phyloP scores from a whole-genome alignment of 441 rosid genomes.

The Brassica hybrid region DNA sequence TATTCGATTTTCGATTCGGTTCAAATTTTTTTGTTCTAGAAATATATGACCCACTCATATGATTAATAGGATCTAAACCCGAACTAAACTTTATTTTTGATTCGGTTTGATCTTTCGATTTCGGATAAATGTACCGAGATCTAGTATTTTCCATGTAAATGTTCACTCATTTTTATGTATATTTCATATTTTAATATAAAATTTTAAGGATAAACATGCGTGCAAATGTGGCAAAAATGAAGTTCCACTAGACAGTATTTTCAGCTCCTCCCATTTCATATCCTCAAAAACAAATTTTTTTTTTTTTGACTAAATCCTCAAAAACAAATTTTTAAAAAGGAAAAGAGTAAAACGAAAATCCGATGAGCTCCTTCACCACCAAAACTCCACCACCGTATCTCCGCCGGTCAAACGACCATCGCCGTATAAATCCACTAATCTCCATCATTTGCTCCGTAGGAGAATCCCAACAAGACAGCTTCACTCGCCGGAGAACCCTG shows the following conservation, averaged over 20 bases:
- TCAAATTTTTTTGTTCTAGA: too few species aligned
- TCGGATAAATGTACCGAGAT: too few species aligned
- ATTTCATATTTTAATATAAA: background rate
- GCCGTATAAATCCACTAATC: slow-evolving; percentile 12
- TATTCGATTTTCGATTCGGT: too few species aligned
- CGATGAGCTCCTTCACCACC: slow-evolving; percentile 39
- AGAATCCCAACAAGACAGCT: slow-evolving; percentile 31
- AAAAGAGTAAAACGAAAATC: background rate
- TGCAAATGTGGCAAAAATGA: slow-evolving; percentile 26
- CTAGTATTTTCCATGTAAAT: too few species aligned
- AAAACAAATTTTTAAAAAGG: background rate
- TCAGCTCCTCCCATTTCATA: slow-evolving; percentile 42
- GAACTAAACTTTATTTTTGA: too few species aligned
- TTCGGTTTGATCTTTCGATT: too few species aligned
- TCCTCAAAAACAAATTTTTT: background rate
- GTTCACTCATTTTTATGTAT: background rate
- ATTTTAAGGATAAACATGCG: background rate
- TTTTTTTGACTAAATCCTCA: too few species aligned
- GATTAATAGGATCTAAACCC: too few species aligned
- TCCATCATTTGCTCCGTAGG: slow-evolving; percentile 18
- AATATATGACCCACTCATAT: too few species aligned
- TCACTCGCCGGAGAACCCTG: slow-evolving; percentile 47
- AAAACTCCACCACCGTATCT: slow-evolving; percentile 35
- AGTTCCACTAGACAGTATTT: background rate
- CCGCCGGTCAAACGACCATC: slow-evolving; percentile 24